phyloP scores from a whole-genome alignment of 1,139 yeast genomes.

The Meyerozyma guilliermondii region DNA sequence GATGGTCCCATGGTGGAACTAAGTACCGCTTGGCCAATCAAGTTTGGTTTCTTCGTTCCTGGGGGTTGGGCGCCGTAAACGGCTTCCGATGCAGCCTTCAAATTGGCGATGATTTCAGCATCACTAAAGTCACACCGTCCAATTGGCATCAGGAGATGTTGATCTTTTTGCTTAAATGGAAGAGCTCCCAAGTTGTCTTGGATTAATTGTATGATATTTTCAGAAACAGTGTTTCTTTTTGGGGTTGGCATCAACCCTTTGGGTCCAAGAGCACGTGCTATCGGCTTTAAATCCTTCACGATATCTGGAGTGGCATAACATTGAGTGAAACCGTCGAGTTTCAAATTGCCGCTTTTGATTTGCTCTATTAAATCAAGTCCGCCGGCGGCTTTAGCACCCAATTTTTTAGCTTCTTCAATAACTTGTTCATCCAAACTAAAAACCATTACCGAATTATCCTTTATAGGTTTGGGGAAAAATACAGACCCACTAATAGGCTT shows the following conservation, averaged over 20 bases:
- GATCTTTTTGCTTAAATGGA: constrained; percentile 66
- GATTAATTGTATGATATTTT: constrained; percentile 52
- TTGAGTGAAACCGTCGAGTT: constrained; percentile 60
- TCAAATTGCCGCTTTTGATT: constrained; percentile 50
- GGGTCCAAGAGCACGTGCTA: constrained; percentile 83
- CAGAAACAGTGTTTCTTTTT: constrained; percentile 82
- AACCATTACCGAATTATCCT: constrained; percentile 59
- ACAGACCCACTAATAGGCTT: constrained; percentile 73
- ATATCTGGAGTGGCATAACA: constrained; percentile 86
- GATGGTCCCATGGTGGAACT: constrained; percentile 81
- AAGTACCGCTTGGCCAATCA: constrained; percentile 65
- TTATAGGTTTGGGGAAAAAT: constrained; percentile 70
- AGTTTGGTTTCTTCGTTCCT: constrained; percentile 62
- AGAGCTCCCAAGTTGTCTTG: constrained; percentile 57
- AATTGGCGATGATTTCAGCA: constrained; percentile 66
- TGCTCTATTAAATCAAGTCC: constrained; percentile 66
- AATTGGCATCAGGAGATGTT: constrained; percentile 60
- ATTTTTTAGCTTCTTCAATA: constrained; percentile 47
- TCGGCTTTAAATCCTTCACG: constrained; percentile 50
- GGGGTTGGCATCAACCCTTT: constrained; percentile 83
- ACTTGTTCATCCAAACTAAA: constrained; percentile 57
- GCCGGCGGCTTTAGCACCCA: constrained; percentile 64
- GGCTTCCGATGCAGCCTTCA: constrained; percentile 65
- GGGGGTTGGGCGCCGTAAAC: constrained; percentile 53
- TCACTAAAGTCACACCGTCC: constrained; percentile 81